Evolutionary conservation across 2,329 filamentous ascomycete species (phyloP).

Genomic region (Apiospora phragmitis): DNA sequence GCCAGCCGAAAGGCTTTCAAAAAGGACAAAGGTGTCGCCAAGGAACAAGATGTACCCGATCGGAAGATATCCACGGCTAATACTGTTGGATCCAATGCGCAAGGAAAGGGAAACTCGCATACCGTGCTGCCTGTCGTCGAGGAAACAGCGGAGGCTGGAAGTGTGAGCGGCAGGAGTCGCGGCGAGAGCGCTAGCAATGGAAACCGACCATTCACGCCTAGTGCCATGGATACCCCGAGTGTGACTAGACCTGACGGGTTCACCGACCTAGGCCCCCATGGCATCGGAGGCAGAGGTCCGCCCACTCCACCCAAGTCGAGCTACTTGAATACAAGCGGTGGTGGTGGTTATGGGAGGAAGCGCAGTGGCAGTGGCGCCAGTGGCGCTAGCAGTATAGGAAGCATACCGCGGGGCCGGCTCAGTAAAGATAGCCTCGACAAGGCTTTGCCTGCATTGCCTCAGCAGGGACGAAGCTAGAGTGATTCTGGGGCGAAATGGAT

Average conservation of each 20-base stretch:
- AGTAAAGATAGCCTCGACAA: constrained; percentile 62
- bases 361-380: constrained; percentile 24
- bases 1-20: constrained; percentile 29
- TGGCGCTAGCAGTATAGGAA: constrained; percentile 32
- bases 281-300: constrained; percentile 35
- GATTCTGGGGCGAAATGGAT: background rate
- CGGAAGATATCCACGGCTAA: constrained; percentile 31
- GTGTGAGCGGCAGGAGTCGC: constrained; percentile 61
- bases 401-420: constrained; percentile 37
- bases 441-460: constrained; percentile 59
- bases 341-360: constrained; percentile 39
- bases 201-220: constrained; percentile 35
- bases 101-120: constrained; percentile 29
- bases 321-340: constrained; percentile 40
- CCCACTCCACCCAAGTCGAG: constrained; percentile 50
- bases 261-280: constrained; percentile 32
- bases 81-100: constrained; percentile 23
- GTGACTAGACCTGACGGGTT: constrained; percentile 32
- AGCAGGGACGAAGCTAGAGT: background rate
- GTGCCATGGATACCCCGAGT: constrained; percentile 32
- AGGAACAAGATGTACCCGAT: constrained; percentile 32
- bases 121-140: constrained; percentile 78
- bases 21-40: constrained; percentile 30
- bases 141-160: constrained; percentile 78
- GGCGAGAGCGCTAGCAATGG: constrained; percentile 41